Evolutionary conservation across 2,329 filamentous ascomycete genomes (phyloP).

Genomic region (Aspergillus fischeri): DNA sequence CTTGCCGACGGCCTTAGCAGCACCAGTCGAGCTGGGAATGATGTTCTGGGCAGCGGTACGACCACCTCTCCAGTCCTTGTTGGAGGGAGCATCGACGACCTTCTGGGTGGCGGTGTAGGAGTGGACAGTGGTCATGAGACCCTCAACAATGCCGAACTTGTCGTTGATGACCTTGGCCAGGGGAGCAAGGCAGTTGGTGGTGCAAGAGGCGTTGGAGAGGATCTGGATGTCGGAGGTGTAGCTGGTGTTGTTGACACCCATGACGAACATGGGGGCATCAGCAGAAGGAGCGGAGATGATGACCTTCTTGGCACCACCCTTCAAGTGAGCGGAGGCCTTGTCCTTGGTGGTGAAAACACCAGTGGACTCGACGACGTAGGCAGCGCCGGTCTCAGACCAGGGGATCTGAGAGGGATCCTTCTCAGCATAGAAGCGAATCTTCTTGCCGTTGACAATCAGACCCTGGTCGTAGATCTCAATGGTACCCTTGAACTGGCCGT

Average conservation of each 20-base stretch:
- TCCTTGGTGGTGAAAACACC: slow-evolving; percentile 99
- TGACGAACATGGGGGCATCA: slow-evolving; percentile 99
- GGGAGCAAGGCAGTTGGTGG: slow-evolving; percentile 99
- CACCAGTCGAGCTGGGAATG: slow-evolving; percentile 98
- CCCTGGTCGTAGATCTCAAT: slow-evolving; percentile 68
- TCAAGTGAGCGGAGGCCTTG: slow-evolving; percentile 90
- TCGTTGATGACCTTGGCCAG: slow-evolving; percentile 99
- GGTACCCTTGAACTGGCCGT: slow-evolving; percentile 93
- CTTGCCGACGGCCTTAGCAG: slow-evolving; percentile 99
- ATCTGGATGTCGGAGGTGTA: slow-evolving; percentile 90
- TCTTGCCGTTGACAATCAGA: slow-evolving; percentile 90
- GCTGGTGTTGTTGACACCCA: slow-evolving; percentile 94
- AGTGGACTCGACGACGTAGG: slow-evolving; percentile 96
- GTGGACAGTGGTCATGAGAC: slow-evolving; percentile 99
- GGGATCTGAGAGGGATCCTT: slow-evolving; percentile 84
- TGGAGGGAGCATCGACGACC: slow-evolving; percentile 95
- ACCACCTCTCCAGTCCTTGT: slow-evolving; percentile 99
- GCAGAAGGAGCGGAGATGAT: slow-evolving; percentile 58
- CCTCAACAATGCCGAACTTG: slow-evolving; percentile 96
- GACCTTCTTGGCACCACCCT: slow-evolving; percentile 97
- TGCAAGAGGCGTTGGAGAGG: slow-evolving; percentile 99
- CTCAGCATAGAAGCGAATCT: slow-evolving; percentile 90
- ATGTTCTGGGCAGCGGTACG: slow-evolving; percentile 99
- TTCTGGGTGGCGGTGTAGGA: slow-evolving; percentile 99
- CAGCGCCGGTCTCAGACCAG: slow-evolving; percentile 80